phyloP scores from a whole-genome alignment of 2,329 filamentous ascomycete genomes.

The Stagonosporopsis vannaccii region DNA sequence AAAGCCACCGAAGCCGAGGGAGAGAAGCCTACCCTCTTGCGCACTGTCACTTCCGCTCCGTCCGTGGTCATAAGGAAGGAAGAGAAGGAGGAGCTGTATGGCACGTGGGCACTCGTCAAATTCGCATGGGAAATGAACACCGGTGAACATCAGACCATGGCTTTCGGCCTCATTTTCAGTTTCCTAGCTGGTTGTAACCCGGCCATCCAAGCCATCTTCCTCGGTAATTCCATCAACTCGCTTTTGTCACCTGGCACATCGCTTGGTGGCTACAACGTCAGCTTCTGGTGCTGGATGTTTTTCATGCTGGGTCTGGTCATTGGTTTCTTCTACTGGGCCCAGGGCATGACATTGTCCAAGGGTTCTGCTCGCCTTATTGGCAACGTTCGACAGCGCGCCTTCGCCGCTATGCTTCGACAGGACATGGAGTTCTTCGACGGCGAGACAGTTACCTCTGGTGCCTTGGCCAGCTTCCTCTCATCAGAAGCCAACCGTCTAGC shows the following conservation, averaged over 20 bases:
- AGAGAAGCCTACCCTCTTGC: slow-evolving; percentile 38
- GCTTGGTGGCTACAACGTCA: slow-evolving; percentile 72
- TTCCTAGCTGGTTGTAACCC: slow-evolving; percentile 47
- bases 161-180: slow-evolving; percentile 51
- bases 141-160: slow-evolving; percentile 48
- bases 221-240: slow-evolving; percentile 83
- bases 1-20: slow-evolving; percentile 31
- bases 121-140: slow-evolving; percentile 44
- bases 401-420: slow-evolving; percentile 80
- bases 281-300: slow-evolving; percentile 52
- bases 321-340: slow-evolving; percentile 36
- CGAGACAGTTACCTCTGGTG: slow-evolving; percentile 89
- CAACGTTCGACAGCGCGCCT: slow-evolving; percentile 81
- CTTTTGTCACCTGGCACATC: slow-evolving; percentile 65
- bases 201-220: slow-evolving; percentile 70
- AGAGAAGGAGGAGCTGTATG: slow-evolving; percentile 37
- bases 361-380: slow-evolving; percentile 70
- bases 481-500: slow-evolving; percentile 88
- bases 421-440: slow-evolving; percentile 92
- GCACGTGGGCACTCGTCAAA: slow-evolving; percentile 54
- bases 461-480: slow-evolving; percentile 72
- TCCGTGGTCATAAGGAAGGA: slow-evolving; percentile 66
- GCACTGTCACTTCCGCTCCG: slow-evolving; percentile 55
- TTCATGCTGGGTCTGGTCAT: slow-evolving; percentile 43
- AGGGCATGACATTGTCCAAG: slow-evolving; percentile 65